Conservation (phyloP, 2,329 filamentous ascomycete genomes). For the Aureobasidium sp. region DNA sequence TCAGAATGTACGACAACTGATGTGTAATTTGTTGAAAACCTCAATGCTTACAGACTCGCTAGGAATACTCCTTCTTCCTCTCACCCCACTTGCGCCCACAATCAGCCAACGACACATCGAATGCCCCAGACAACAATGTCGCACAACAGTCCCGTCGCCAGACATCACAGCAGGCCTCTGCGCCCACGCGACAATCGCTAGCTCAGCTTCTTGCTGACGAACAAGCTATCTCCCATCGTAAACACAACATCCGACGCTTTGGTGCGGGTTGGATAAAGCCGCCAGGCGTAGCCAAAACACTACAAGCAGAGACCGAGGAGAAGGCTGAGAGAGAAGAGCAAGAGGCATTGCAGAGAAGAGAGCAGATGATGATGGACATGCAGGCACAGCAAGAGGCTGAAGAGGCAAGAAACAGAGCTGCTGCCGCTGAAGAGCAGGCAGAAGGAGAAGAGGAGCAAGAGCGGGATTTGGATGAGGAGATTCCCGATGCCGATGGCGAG, state of each 20-base stretch:
- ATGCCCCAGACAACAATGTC: not conserved
- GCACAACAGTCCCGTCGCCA: slow-evolving; percentile 14
- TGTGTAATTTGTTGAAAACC: not conserved
- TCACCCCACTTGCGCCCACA: slow-evolving; percentile 12
- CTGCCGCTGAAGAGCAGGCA: slow-evolving; percentile 39
- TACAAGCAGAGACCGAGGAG: slow-evolving; percentile 86
- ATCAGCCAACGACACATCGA: not conserved
- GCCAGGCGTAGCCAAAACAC: slow-evolving; percentile 79
- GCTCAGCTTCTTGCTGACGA: slow-evolving; percentile 70
- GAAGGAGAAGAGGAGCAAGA: slow-evolving; percentile 61
- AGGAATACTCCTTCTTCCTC: slow-evolving; percentile 18
- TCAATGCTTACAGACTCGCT: not conserved
- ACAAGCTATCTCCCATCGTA: slow-evolving; percentile 65
- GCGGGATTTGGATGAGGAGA: slow-evolving; percentile 64
- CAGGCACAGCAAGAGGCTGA: slow-evolving; percentile 56
- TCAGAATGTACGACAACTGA: slow-evolving; percentile 52
- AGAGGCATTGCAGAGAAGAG: slow-evolving; percentile 63
- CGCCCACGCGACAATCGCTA: slow-evolving; percentile 50
- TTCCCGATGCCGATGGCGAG: slow-evolving; percentile 43
- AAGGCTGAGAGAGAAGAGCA: slow-evolving; percentile 82
- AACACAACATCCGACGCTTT: slow-evolving; percentile 76
- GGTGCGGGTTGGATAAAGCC: slow-evolving; percentile 87
- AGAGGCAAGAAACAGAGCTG: slow-evolving; percentile 34
- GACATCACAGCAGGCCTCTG: slow-evolving; percentile 26
- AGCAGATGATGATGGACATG: slow-evolving; percentile 66